Conservation (phyloP, 257 asterid species). For the Osmanthus fragrans region DNA sequence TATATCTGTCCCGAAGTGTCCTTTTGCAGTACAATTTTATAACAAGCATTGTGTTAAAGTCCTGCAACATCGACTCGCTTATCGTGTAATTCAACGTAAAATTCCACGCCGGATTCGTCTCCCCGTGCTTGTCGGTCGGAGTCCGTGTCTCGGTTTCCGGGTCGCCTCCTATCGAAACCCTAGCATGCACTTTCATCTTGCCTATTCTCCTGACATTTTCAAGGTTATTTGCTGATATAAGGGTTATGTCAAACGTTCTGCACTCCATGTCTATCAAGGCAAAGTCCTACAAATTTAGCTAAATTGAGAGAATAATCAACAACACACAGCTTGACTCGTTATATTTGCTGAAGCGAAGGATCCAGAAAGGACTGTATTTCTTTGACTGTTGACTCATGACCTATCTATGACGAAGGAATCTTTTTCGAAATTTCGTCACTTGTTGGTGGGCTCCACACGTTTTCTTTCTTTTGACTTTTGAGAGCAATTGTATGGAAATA, state of each 20-base stretch:
- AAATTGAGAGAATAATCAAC: neutral
- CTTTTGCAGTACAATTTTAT: conserved; percentile 67
- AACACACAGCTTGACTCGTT: neutral
- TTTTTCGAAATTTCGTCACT: too few relatives aligned
- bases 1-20: conserved; percentile 64
- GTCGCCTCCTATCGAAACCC: conserved; percentile 50
- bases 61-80: conserved; percentile 45
- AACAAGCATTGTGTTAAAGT: conserved; percentile 48
- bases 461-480: too few relatives aligned
- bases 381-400: neutral
- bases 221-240: conserved; percentile 61
- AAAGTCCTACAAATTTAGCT: neutral
- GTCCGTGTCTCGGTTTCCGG: conserved; percentile 38
- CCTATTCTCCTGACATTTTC: conserved; percentile 45
- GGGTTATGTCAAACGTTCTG: conserved; percentile 41
- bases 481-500: too few relatives aligned
- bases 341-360: neutral
- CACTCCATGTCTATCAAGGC: conserved; percentile 34
- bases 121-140: conserved; percentile 60
- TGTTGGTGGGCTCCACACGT: too few relatives aligned
- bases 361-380: neutral
- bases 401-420: too few relatives aligned
- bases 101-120: conserved; percentile 75
- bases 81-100: conserved; percentile 50
- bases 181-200: conserved; percentile 68